Percentiles rank a stretch among this genome's conserved stretches.
phyloP scores from a whole-genome alignment of 768 basidiomycete species.

The Porpolomopsis calyptriformis region DNA sequence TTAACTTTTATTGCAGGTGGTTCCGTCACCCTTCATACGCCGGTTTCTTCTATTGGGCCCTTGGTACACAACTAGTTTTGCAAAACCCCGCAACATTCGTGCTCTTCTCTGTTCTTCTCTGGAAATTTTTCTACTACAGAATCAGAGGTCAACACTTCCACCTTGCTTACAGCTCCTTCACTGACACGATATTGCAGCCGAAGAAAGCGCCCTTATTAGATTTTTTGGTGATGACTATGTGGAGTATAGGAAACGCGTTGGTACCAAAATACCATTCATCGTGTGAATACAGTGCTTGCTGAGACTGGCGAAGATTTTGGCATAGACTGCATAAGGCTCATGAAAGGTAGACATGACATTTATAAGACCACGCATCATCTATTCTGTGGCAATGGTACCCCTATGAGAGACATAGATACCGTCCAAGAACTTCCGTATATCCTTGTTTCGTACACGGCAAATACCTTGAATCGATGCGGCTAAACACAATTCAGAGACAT shows the following conservation, averaged over 20 bases:
- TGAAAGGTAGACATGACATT: too few species aligned
- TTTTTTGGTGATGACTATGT: slow-evolving; percentile 91
- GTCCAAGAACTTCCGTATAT: slow-evolving; percentile 98
- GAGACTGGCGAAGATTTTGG: too few species aligned
- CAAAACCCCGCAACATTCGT: slow-evolving; percentile 75
- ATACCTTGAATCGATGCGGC: slow-evolving; percentile 96
- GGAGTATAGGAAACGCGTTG: slow-evolving; percentile 61
- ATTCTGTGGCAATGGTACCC: slow-evolving; percentile 48
- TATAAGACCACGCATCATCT: slow-evolving; percentile 16
- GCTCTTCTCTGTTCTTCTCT: slow-evolving; percentile 57
- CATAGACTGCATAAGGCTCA: too few species aligned
- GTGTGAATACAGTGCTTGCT: slow-evolving; percentile 26
- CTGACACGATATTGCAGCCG: too few species aligned
- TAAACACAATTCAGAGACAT: slow-evolving; percentile 16
- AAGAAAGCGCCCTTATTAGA: slow-evolving; percentile 65
- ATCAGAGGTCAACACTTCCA: slow-evolving; percentile 51
- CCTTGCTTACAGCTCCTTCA: slow-evolving; percentile 3
- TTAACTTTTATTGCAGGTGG: slow-evolving; percentile 36
- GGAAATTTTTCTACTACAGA: slow-evolving; percentile 78
- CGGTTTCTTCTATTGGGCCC: slow-evolving; percentile 96
- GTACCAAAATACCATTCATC: slow-evolving; percentile 84
- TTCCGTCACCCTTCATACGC: slow-evolving; percentile 93
- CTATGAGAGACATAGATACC: slow-evolving; percentile 86
- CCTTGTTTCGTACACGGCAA: slow-evolving; percentile 98
- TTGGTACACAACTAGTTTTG: slow-evolving; percentile 86